A percentile compares a stretch with the other conserved stretches of the same genome.
phyloP scores from a whole-genome alignment of 2,329 filamentous ascomycete genomes.

The Talaromyces sp. region DNA sequence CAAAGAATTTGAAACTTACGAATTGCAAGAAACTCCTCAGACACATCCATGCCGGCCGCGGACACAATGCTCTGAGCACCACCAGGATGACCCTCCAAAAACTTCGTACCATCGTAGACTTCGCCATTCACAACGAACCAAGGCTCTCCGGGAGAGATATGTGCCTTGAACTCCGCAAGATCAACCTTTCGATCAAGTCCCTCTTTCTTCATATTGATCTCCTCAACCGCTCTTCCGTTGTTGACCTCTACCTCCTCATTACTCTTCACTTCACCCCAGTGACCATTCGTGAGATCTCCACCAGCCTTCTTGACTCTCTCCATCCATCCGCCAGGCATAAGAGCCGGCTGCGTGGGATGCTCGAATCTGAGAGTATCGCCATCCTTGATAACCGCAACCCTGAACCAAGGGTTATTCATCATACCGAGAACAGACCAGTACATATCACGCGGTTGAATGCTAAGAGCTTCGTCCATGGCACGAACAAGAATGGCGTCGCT shows the following conservation, averaged over 20 bases:
- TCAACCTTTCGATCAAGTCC: conserved; percentile 62
- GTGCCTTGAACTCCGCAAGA: conserved; percentile 67
- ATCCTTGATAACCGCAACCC: conserved; percentile 71
- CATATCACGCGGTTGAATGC: conserved; percentile 84
- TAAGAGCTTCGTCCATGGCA: conserved; percentile 87
- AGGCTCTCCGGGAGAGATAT: conserved; percentile 62
- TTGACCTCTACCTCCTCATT: conserved; percentile 38
- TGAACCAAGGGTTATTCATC: conserved; percentile 98
- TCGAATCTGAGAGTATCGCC: conserved; percentile 68
- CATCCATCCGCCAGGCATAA: conserved; percentile 87
- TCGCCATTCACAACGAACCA: conserved; percentile 90
- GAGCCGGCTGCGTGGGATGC: conserved; percentile 78
- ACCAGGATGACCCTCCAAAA: conserved; percentile 78
- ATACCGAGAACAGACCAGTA: conserved; percentile 94
- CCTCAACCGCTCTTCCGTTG: conserved; percentile 53
- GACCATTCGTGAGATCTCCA: conserved; percentile 74
- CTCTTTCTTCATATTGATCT: conserved; percentile 75
- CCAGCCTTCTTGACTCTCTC: conserved; percentile 80
- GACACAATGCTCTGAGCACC: conserved; percentile 80
- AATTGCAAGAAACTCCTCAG: conserved; percentile 88
- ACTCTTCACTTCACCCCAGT: conserved; percentile 71
- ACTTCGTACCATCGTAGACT: conserved; percentile 81
- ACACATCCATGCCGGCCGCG: conserved; percentile 75
- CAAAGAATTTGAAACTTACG: conserved; percentile 54
- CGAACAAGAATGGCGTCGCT: conserved; percentile 75